Base-by-base conservation (phyloP, 345 rosid genomes). In the Eucalyptus leucophloia region DNA sequence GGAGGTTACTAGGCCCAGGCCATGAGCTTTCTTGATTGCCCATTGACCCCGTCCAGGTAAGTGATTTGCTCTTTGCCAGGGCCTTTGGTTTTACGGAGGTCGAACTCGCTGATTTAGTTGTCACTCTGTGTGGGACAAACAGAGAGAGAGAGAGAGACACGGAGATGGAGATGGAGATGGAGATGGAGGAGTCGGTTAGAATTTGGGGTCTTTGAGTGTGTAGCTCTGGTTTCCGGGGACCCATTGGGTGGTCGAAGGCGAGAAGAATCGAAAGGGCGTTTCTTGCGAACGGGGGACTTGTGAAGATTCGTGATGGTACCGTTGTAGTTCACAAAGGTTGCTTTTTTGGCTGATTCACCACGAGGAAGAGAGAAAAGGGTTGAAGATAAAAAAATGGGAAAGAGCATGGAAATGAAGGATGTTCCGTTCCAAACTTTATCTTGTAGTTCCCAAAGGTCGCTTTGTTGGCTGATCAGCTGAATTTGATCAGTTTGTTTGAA, bases 1-100 rank as follows among this genome's bases (percentile, higher is more conserved):
- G 90, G 51, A 88, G 69, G 89, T 30, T 90, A 89, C 91, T 15
- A 23, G 42, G 47, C 82, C 91, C 88, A 89, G 88, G 89, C 85
- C 47, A 77, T 77, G 85, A 40, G 47, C 47, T 4, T 12, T 6
- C 9, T 21, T 77, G 85, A 77, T 37, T 8, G 47, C 85, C 85
- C 47, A 21, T 77, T 40, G 47, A 77, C 85, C 85, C 85, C 28
- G 85, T 77, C 85, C 85, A 77, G 85, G 85, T 77, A 77, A 77
- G 85, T 77, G 9, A 3, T 0, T 37, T 3, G 0, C 1, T 1
- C 1, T 1, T 1, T 2, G 9, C 6, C 85, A 3, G 9, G 47
- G 42, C 42, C 42, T 69, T 17, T 8, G 58, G 0, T 8, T 14
- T 69, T 69, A 7, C 4, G 11, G 7, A 8, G 80, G 80, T 69